Evolutionary conservation across 805 yeast species (phyloP).

Genomic region (Metschnikowia dekortorum): DNA sequence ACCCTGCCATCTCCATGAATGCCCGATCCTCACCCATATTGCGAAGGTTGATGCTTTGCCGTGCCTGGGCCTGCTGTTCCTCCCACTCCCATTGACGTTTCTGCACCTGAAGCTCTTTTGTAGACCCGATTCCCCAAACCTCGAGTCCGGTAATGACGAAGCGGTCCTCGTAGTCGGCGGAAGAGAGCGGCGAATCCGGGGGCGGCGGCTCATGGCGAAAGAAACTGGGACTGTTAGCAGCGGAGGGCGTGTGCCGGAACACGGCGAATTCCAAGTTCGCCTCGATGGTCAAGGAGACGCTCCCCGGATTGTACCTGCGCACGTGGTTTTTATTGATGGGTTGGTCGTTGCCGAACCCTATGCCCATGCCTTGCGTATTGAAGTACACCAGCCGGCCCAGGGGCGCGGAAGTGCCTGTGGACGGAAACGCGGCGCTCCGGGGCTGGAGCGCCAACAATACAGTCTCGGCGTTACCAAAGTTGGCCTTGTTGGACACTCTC

Average conservation of each 20-base stretch:
- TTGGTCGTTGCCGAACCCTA: constrained; percentile 75
- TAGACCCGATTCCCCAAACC: constrained; percentile 89
- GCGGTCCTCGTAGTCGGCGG: constrained; percentile 56
- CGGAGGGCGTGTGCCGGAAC: constrained; percentile 60
- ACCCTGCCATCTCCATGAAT: constrained; percentile 76
- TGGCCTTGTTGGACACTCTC: constrained; percentile 64
- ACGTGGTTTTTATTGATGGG: constrained; percentile 49
- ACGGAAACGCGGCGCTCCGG: constrained; percentile 47
- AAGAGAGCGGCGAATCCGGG: background rate
- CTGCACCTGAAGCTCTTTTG: constrained; percentile 73
- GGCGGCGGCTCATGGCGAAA: constrained; percentile 14
- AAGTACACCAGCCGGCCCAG: constrained; percentile 51
- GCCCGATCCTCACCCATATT: constrained; percentile 80
- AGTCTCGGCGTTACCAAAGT: constrained; percentile 62
- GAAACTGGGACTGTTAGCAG: constrained; percentile 18
- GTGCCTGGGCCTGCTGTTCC: constrained; percentile 72
- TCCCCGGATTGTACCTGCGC: constrained; percentile 59
- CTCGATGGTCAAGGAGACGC: constrained; percentile 75
- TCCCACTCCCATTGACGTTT: constrained; percentile 87
- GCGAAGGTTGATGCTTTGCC: constrained; percentile 64
- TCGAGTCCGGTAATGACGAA: constrained; percentile 72
- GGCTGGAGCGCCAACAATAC: constrained; percentile 69
- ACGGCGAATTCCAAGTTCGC: constrained; percentile 74
- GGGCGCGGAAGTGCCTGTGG: constrained; percentile 29
- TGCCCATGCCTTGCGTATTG: constrained; percentile 69